Evolutionary conservation across 2,329 filamentous ascomycete species (phyloP).

Genomic region (Calonectria fujianensis): DNA sequence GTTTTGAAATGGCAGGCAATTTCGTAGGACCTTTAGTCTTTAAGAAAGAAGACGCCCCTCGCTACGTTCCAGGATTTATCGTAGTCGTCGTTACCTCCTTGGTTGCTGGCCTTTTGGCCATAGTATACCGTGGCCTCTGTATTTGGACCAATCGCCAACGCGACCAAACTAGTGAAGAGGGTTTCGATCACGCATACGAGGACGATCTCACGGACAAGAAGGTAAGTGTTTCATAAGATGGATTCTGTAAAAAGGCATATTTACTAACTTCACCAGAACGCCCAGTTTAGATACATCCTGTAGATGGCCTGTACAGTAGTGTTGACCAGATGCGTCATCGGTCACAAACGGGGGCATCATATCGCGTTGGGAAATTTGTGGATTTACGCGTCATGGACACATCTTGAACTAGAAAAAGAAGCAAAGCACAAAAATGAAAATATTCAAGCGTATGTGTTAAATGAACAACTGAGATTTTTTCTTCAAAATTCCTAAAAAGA

Average conservation of each 20-base stretch:
- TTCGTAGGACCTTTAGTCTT: constrained; percentile 67
- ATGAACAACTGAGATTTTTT: neutral
- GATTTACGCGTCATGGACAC: neutral
- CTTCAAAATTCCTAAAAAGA: neutral
- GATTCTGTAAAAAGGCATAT: rapidly evolving
- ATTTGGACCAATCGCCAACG: constrained; percentile 65
- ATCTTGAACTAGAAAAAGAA: neutral
- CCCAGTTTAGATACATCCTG: constrained; percentile 48
- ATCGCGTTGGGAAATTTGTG: neutral
- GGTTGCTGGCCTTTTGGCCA: constrained; percentile 57
- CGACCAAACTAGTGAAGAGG: constrained; percentile 67
- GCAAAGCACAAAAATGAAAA: neutral
- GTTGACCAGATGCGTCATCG: neutral
- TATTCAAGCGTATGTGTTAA: neutral
- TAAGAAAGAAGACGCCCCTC: constrained; percentile 62
- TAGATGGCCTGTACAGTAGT: neutral
- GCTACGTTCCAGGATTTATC: constrained; percentile 63
- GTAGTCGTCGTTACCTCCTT: constrained; percentile 60
- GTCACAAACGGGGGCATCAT: neutral
- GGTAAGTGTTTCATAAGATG: constrained; percentile 14
- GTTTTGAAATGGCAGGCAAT: constrained; percentile 53
- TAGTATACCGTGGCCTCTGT: constrained; percentile 67
- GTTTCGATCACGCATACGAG: constrained; percentile 71
- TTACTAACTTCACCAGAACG: constrained; percentile 30
- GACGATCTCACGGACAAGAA: constrained; percentile 70